Conservation (phyloP, 208 protist genomes). For the Wallacemonas sp. region DNA sequence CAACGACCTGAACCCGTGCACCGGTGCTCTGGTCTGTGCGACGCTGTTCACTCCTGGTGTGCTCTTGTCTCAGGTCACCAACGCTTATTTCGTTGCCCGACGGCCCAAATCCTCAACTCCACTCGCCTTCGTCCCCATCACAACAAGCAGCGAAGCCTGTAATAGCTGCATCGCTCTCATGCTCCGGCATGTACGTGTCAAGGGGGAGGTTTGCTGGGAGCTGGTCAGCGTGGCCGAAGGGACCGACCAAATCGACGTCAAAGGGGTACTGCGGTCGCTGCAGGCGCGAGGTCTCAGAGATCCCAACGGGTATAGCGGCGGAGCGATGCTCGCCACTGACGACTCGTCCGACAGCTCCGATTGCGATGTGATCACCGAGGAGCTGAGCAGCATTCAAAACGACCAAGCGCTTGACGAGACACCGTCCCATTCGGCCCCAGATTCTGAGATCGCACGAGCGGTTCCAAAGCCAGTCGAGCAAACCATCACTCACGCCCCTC, state of each 20-base stretch:
- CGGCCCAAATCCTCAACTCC: constrained; percentile 33
- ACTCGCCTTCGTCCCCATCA: constrained; percentile 58
- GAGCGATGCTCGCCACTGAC: constrained; percentile 2
- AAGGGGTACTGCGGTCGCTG: constrained; percentile 49
- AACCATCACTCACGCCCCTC: constrained; percentile 8
- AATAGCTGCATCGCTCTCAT: constrained; percentile 64
- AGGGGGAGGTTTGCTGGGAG: constrained; percentile 62
- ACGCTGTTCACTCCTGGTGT: constrained; percentile 59
- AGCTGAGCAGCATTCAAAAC: constrained; percentile 10
- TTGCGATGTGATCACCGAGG: not conserved
- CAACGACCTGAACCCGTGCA: constrained; percentile 40
- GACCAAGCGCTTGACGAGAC: not conserved
- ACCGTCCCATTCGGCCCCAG: not conserved
- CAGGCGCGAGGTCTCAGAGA: constrained; percentile 57
- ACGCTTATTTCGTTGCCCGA: constrained; percentile 68
- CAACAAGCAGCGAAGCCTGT: constrained; percentile 22
- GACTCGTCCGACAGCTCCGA: constrained; percentile 3
- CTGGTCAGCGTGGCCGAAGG: constrained; percentile 69
- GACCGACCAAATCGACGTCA: constrained; percentile 48
- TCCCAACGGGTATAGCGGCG: constrained; percentile 37
- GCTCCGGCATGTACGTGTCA: constrained; percentile 53
- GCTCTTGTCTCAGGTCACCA: constrained; percentile 28
- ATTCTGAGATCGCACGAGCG: not conserved
- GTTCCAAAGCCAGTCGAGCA: not conserved
- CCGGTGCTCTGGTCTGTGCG: constrained; percentile 53